Evolutionary conservation across 371 early-diverging fungal genomes (phyloP).

Genomic region (Parasitella parasitica): DNA sequence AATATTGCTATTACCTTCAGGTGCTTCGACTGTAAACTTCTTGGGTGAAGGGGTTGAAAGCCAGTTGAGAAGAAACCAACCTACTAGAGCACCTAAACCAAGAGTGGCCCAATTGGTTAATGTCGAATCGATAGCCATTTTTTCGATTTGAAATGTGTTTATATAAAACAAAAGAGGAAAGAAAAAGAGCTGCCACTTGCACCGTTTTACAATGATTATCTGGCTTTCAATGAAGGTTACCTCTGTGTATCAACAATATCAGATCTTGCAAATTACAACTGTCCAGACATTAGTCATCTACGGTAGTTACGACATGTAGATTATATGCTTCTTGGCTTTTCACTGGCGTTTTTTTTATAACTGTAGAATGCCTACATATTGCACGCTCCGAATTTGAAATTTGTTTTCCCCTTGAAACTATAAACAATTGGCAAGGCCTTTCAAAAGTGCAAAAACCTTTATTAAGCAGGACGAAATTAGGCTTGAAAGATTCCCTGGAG

Average conservation of each 20-base stretch:
- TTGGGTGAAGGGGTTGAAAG: conserved; percentile 32
- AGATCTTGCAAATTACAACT: too few species aligned
- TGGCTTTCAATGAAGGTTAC: not conserved
- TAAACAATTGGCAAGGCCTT: not conserved
- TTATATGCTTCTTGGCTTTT: too few species aligned
- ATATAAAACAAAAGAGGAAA: not conserved
- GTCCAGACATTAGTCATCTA: too few species aligned
- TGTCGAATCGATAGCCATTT: conserved; percentile 6
- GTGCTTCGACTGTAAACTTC: conserved; percentile 35
- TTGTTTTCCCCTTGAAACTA: not conserved
- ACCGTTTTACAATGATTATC: not conserved
- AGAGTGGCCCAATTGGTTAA: conserved; percentile 22
- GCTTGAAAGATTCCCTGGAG: too few species aligned
- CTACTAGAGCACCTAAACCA: conserved; percentile 31
- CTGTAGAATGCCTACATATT: too few species aligned
- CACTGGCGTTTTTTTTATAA: too few species aligned
- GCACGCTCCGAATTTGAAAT: too few species aligned
- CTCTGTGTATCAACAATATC: not conserved
- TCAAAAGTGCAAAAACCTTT: too few species aligned
- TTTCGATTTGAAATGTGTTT: too few species aligned
- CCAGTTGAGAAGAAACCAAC: conserved; percentile 33
- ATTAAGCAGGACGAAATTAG: too few species aligned
- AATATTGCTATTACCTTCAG: conserved; percentile 31
- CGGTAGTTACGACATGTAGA: too few species aligned
- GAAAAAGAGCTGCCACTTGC: not conserved